Evolutionary conservation across 495 filamentous ascomycete species (phyloP), one percentile per base, ranked within the genome.

Genomic region (Tuber indicum): DNA sequence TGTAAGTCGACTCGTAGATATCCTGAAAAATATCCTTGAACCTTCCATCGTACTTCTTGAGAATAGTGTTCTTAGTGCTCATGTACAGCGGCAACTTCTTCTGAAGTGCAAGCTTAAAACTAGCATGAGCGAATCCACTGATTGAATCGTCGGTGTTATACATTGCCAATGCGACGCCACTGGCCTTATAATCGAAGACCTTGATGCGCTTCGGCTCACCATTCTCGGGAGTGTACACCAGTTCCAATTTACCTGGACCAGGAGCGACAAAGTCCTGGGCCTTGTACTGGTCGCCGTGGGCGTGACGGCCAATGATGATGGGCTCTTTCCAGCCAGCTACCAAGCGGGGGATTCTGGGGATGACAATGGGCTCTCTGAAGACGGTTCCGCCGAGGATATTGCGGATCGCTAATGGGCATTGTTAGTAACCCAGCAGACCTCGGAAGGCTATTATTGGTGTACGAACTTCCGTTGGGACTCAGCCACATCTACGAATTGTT

Each of bases 1-100:
- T 90, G 88, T 98, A 99, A 82, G 91, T 87, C 49, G 87, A 89
- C 80, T 98, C 93, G 86, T 93, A 99, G 79, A 98, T 89, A 83
- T 96, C 92, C 89, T 99, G 92, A 90, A 99, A 99, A 87, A 99
- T 96, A 81, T 99, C 96, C 91, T 97, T 98, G 89, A 99, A 99
- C 79, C 92, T 89, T 45, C 96, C 96, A 84, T 99, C 96, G 86
- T 99, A 99, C 85, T 93, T 93, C 91, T 99, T 99, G 80, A 99
- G 86, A 83, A 99, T 99, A 77, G 96, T 99, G 87, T 98, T 98
- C 91, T 99, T 99, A 85, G 96, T 99, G 89, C 92, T 96, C 94
- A 98, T 94, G 86, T 98, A 99, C 81, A 99, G 87, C 26, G 96
- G 96, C 69, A 97, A 86, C 76, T 86, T 87, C 89, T 97, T 96